Conservation (phyloP, 2,329 filamentous ascomycete species). For the Neoarthrinium moseri region DNA sequence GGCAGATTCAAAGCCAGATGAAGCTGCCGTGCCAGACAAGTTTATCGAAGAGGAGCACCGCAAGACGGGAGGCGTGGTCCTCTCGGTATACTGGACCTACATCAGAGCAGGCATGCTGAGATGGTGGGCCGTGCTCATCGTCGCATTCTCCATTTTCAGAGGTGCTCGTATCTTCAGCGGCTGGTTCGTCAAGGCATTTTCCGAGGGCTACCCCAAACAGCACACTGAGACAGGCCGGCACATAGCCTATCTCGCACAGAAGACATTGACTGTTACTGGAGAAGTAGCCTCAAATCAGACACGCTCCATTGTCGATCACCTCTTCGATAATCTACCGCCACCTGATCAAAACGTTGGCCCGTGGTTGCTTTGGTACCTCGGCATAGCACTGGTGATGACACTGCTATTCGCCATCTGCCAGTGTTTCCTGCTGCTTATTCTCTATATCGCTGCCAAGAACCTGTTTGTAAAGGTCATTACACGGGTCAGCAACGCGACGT, state of each 20-base stretch:
- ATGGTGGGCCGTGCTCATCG: constrained; percentile 69
- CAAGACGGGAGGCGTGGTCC: constrained; percentile 72
- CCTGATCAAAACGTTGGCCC: constrained; percentile 67
- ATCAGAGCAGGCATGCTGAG: constrained; percentile 74
- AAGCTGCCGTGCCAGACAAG: constrained; percentile 63
- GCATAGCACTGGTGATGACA: constrained; percentile 62
- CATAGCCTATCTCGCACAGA: constrained; percentile 6
- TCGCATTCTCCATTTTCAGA: constrained; percentile 63
- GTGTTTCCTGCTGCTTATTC: constrained; percentile 70
- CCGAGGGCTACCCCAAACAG: constrained; percentile 63
- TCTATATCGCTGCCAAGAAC: constrained; percentile 72
- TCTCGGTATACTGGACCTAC: constrained; percentile 79
- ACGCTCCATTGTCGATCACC: constrained; percentile 18
- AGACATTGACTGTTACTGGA: neutral
- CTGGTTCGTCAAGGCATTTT: constrained; percentile 87
- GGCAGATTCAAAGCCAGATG: constrained; percentile 36
- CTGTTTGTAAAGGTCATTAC: constrained; percentile 74
- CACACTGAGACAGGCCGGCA: constrained; percentile 4
- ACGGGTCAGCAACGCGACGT: constrained; percentile 75
- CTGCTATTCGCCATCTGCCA: constrained; percentile 61
- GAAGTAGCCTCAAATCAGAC: neutral
- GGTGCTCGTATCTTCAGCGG: constrained; percentile 63
- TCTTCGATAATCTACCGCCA: constrained; percentile 57
- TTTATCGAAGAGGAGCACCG: constrained; percentile 79
- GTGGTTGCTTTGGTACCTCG: constrained; percentile 72